These are phyloP conservation scores for Lachancea sp. DNA, from an alignment of 805 yeast genomes.

Conservation along the genomic window DNA sequence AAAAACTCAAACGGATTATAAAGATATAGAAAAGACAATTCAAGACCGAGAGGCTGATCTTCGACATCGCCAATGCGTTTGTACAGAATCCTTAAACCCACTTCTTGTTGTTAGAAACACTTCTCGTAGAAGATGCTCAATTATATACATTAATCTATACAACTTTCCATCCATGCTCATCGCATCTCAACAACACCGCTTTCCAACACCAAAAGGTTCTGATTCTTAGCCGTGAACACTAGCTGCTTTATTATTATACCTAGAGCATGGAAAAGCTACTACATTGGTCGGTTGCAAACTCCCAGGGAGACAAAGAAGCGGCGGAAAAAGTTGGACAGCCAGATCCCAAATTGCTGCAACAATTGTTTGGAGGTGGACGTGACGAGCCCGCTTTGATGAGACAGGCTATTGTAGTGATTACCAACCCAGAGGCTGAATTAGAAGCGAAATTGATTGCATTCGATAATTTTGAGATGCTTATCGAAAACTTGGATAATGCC, in stretches of 20 bases:
- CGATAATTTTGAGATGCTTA: constrained; percentile 88
- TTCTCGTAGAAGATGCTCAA: background rate
- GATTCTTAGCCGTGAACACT: too few species aligned
- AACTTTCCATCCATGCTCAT: too few species aligned
- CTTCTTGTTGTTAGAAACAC: too few species aligned
- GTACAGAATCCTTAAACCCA: too few species aligned
- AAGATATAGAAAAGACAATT: too few species aligned
- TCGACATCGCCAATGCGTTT: too few species aligned
- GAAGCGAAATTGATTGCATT: constrained; percentile 70
- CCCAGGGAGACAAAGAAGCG: constrained; percentile 67
- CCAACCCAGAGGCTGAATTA: constrained; percentile 48
- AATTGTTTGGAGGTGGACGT: constrained; percentile 70
- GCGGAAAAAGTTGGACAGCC: constrained; percentile 57
- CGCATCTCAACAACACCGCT: too few species aligned
- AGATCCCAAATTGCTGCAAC: constrained; percentile 72
- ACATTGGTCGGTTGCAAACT: constrained; percentile 85
- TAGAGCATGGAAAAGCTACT: constrained; percentile 74
- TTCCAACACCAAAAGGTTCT: too few species aligned
- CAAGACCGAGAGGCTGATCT: too few species aligned
- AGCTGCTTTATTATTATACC: too few species aligned
- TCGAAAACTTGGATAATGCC: constrained; percentile 92
- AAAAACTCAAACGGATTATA: too few species aligned
- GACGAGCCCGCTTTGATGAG: constrained; percentile 90
- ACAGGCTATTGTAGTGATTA: constrained; percentile 58
- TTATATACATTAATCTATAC: too few species aligned